Base-by-base conservation (phyloP, 768 basidiomycete species). In the Pholiota conissans region DNA sequence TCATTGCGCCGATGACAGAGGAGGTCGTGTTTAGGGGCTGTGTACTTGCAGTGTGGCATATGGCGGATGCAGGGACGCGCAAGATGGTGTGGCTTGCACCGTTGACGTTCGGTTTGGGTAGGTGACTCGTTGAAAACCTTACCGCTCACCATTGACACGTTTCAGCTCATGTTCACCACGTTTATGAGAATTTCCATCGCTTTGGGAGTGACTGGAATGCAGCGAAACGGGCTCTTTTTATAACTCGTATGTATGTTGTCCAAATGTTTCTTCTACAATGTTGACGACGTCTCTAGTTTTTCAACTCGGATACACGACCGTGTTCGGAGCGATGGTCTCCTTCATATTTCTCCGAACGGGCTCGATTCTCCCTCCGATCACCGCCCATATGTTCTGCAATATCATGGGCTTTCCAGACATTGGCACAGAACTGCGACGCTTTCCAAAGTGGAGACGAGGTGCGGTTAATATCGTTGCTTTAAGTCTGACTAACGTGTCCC, bases 91-190 rank as follows among this genome's bases (percentile, higher is more conserved):
- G 93, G 62, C 72, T 90, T 0, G 82, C 89, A 2, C 97, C 97
- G 0, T 72, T 97, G 10, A 85, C 87, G 55, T 99, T 99, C 65
- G 97, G 95, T 18, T 73, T 91, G 27, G 94, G 94, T 93, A 59
- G 42, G 87, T 72, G 16, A 20, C 30, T 6, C 4, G 6, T 32
- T 13, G 13, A 32, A 32, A 32, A 6, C 6, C 22, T 49, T 30
- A 28, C 49, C 29, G 24, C 9, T 13, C 22, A 39, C 46, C 35
- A 52, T 55, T 26, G 22, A 13, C 32, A 34, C 9, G n/a, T 62
- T n/a, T n/a, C n/a, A 94, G 96, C 97, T 1, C 97, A 99, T 67
- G 73, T 86, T 0, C 97, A 99, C 65, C 97, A 98, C 65, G 93
- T 88, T 13, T 91, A 86, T 83, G 97, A 98, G 58, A 83, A 78